Evolutionary conservation across 768 basidiomycete species (phyloP), one percentile per base, ranked within the genome.

Genomic region (Dioszegia crocea): DNA sequence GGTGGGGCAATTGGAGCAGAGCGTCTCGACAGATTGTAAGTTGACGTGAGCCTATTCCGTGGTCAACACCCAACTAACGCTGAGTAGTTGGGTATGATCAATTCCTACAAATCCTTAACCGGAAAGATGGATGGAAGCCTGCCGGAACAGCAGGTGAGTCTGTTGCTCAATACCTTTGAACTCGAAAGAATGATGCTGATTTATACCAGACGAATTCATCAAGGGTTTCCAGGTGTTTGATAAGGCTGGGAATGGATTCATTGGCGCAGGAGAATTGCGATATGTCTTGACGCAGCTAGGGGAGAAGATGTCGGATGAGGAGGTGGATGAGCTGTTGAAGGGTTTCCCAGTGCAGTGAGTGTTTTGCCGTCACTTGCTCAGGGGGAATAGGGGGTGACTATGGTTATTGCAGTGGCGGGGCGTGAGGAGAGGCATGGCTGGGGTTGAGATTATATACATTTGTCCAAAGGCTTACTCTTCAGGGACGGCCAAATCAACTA

Each of bases 171-270:
- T 17, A 23, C 24, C 3, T 26, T 48, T 40, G n/a, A 21, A 1
- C 26, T 45, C 16, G 21, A 3, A 49, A 29, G 16, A 26, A 41
- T 14, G n/a, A 23, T n/a, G 57, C 17, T 9, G n/a, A 58, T 44
- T 45, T 4, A n/a, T 14, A 12, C 4, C 75, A 94, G 94, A 97
- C 82, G 96, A 99, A 74, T 99, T 99, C 80, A 91, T 97, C 71
- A 91, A 96, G 48, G 96, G 93, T 9, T 99, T 99, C 83, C 93
- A 97, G 70, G 94, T 98, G 11, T 98, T 99, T 67, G 94, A 98
- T 79, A 93, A 92, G 79, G 89, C 91, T 67, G 89, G 89, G 29
- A 91, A 91, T 68, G 91, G 91, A 0, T 88, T 86, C 79, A 91
- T 90, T 66, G 91, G 91, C 47, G 89, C 88, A 17, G 91, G 91